Percentiles rank a stretch among this genome's conserved stretches.
Conservation (phyloP, 1,284 basidiomycete species). For the Malassezia sp. region DNA sequence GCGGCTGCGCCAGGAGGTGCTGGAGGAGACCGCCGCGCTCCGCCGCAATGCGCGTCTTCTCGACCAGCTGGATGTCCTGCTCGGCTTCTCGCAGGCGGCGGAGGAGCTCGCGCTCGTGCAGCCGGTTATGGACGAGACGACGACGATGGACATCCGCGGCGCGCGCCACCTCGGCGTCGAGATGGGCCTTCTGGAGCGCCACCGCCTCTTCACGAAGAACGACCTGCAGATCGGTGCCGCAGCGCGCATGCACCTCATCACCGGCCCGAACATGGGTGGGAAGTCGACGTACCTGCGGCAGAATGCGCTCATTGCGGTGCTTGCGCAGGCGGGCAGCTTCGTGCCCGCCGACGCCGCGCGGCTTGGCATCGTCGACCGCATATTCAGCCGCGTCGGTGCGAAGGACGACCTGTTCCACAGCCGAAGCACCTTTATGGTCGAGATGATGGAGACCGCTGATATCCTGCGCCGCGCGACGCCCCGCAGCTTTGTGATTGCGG, state of each 20-base stretch:
- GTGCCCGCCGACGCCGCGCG: constrained; percentile 71
- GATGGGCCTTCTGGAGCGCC: constrained; percentile 62
- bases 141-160: constrained; percentile 55
- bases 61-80: constrained; percentile 76
- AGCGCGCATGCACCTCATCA: constrained; percentile 65
- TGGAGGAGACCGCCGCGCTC: constrained; percentile 14
- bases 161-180: constrained; percentile 90
- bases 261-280: constrained; percentile 87
- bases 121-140: constrained; percentile 57
- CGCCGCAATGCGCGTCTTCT: constrained; percentile 66
- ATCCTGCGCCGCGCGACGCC: constrained; percentile 58
- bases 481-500: constrained; percentile 33
- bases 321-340: constrained; percentile 85
- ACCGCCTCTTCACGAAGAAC: constrained; percentile 54
- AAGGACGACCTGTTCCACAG: constrained; percentile 88
- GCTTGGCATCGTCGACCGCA: constrained; percentile 75
- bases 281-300: constrained; percentile 89
- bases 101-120: constrained; percentile 64
- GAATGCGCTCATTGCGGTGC: constrained; percentile 73
- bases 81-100: constrained; percentile 73
- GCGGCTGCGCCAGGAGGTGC: constrained; percentile 25
- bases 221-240: constrained; percentile 56
- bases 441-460: constrained; percentile 50
- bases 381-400: constrained; percentile 90
- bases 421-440: constrained; percentile 76